phyloP scores from a whole-genome alignment of 1,284 basidiomycete species.

The Papiliotrema nemorosa region DNA sequence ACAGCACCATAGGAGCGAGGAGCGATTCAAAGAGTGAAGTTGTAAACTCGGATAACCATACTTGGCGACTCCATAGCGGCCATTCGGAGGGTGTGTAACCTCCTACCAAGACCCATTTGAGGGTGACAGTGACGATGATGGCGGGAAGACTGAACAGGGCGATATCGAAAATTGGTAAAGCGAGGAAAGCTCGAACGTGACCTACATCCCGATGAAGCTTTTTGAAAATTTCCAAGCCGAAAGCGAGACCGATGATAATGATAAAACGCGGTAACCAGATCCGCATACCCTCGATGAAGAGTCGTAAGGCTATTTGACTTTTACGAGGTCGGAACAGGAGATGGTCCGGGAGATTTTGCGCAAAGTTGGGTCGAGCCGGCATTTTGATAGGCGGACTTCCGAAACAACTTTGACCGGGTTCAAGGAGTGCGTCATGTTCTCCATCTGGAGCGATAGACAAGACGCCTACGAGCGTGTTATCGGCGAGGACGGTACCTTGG shows the following conservation, averaged over 20 bases:
- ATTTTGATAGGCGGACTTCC: conserved; percentile 7
- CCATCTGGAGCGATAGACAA: conserved; percentile 1
- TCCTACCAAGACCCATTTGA: conserved; percentile 4
- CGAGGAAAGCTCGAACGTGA: not conserved
- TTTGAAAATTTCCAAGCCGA: not conserved
- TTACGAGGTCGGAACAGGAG: not conserved
- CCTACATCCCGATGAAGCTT: not conserved
- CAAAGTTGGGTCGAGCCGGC: not conserved
- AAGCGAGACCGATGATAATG: conserved; percentile 3
- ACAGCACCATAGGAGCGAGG: not conserved
- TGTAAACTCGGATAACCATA: conserved; percentile 4
- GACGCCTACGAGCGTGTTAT: conserved; percentile 5
- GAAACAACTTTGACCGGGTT: conserved; percentile 4
- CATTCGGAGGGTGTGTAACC: conserved; percentile 1
- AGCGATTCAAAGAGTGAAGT: conserved; percentile 5
- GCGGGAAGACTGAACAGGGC: conserved; percentile 3
- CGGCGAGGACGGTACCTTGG: conserved; percentile 1
- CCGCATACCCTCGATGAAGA: conserved; percentile 4
- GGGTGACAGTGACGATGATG: conserved; percentile 1
- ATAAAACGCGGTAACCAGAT: conserved; percentile 4
- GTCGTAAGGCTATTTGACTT: not conserved
- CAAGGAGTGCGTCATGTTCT: too few species aligned
- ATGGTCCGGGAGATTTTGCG: not conserved
- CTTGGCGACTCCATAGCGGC: conserved; percentile 5
- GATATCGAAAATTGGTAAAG: conserved; percentile 1